phyloP scores from a whole-genome alignment of 2,329 filamentous ascomycete species.

The Ophiostoma piceae region DNA sequence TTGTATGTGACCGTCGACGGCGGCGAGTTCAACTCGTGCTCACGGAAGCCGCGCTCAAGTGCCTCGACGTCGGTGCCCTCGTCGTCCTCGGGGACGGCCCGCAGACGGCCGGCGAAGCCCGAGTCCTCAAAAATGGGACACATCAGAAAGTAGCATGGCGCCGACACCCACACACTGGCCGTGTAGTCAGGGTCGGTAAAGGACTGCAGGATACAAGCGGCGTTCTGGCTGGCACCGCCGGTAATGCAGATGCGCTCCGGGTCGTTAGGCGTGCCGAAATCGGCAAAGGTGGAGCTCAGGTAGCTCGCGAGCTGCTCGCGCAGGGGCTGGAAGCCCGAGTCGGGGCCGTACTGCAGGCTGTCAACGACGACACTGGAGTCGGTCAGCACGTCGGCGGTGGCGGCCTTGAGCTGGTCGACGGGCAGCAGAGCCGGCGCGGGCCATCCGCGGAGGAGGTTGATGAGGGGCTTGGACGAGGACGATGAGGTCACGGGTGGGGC shows the following conservation, averaged over 20 bases:
- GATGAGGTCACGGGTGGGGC: conserved; percentile 6
- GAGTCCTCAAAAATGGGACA: conserved; percentile 81
- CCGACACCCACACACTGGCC: conserved; percentile 69
- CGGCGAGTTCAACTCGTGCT: background rate
- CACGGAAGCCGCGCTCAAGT: conserved; percentile 43
- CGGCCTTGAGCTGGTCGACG: conserved; percentile 53
- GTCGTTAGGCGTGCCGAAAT: conserved; percentile 31
- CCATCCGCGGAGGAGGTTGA: conserved; percentile 63
- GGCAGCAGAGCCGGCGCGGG: conserved; percentile 61
- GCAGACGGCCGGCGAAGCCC: conserved; percentile 62
- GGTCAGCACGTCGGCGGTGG: conserved; percentile 56
- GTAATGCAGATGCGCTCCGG: conserved; percentile 68
- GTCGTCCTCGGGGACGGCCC: conserved; percentile 68
- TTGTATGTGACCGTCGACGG: conserved; percentile 17
- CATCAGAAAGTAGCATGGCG: conserved; percentile 78
- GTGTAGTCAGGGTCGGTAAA: conserved; percentile 77
- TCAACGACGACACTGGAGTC: conserved; percentile 50
- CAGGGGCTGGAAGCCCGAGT: conserved; percentile 66
- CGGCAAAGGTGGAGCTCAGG: conserved; percentile 58
- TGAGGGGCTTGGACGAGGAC: conserved; percentile 27
- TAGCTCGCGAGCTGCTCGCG: conserved; percentile 64
- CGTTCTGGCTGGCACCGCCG: conserved; percentile 77
- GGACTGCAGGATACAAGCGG: conserved; percentile 70
- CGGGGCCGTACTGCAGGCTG: conserved; percentile 73
- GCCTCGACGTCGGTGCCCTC: conserved; percentile 67